A percentile compares a stretch with the other conserved stretches of the same genome.
Conservation (phyloP, 345 rosid genomes). For the Barbarea vulgaris region DNA sequence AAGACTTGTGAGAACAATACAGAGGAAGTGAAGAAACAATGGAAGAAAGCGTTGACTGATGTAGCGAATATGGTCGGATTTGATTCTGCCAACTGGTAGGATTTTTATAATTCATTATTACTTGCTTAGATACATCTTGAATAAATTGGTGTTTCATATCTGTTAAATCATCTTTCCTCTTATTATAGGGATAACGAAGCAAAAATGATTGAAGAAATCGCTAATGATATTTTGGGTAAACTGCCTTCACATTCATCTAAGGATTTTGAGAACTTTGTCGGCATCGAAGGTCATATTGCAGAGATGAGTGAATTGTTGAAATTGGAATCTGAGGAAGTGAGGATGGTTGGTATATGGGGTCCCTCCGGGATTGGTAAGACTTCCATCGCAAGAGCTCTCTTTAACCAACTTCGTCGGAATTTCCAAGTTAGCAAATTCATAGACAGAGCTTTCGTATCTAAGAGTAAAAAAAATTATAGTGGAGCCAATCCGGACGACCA, state of each 20-base stretch:
- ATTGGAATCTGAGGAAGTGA: too few species aligned
- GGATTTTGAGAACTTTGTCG: not conserved
- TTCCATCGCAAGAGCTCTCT: not conserved
- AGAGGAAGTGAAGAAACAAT: not conserved
- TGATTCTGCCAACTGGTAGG: not conserved
- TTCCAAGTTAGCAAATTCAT: not conserved
- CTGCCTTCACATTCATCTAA: not conserved
- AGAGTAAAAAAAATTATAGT: not conserved
- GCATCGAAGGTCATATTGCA: too few species aligned
- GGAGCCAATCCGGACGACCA: not conserved
- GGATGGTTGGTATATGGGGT: too few species aligned
- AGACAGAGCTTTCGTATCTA: not conserved
- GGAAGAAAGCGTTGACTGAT: not conserved
- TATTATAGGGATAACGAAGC: not conserved
- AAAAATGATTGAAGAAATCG: not conserved
- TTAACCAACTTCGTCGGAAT: not conserved
- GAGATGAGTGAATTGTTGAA: too few species aligned
- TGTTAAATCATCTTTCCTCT: not conserved
- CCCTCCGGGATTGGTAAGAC: slow-evolving; percentile 22
- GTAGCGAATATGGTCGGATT: not conserved
- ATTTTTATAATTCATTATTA: not conserved
- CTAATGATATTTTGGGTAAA: not conserved
- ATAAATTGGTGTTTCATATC: not conserved
- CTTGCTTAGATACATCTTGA: not conserved
- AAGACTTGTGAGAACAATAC: not conserved